Base-by-base conservation (phyloP, 2,329 filamentous ascomycete species). In the Aspergillus sp. region DNA sequence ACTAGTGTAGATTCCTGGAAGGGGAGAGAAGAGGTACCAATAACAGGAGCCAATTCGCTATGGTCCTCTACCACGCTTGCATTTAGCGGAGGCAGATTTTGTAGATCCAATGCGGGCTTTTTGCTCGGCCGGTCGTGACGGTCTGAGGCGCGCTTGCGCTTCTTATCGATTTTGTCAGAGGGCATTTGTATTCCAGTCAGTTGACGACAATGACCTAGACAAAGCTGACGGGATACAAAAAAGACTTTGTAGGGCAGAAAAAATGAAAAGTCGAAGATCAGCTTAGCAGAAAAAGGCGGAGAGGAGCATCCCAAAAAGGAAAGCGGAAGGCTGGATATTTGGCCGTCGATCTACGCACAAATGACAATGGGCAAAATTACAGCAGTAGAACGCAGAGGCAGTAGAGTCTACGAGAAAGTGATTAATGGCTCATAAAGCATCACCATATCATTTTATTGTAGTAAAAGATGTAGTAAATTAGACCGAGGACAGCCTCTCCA, bases 111-210 rank as follows among this genome's bases (percentile, higher is more conserved):
- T 7, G 73, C 70, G 5, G 68, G 54, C 62, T 75, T 78, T 55
- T 78, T 78, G 57, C 63, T 73, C 2, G 74, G 68, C 19, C 65
- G 63, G 7, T 69, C 71, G 38, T 63, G 65, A 36, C 64, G 66
- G 43, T 71, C 69, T 4, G 69, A 69, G 43, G 63, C 61, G 48
- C 74, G 67, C 64, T 78, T 78, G 54, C 75, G 67, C 67, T 78
- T 78, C 58, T 73, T 76, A 43, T 74, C 71, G 33, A 57, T 49
- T 44, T 64, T 64, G 29, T 59, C 53, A 10, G 56, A 59, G 26
- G 60, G 57, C 67, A 69, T 69, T 44, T 29, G 59, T 41, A 8
- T 43, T 34, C 28, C n/a, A n/a, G 19, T 10, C 9, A 12, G 7
- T 27, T 26, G 8, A 33, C 27, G 19, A 19, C 19, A 19, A 19